Evolutionary conservation across 768 basidiomycete genomes (phyloP).

Genomic region (Pleurotus pulmonarius): DNA sequence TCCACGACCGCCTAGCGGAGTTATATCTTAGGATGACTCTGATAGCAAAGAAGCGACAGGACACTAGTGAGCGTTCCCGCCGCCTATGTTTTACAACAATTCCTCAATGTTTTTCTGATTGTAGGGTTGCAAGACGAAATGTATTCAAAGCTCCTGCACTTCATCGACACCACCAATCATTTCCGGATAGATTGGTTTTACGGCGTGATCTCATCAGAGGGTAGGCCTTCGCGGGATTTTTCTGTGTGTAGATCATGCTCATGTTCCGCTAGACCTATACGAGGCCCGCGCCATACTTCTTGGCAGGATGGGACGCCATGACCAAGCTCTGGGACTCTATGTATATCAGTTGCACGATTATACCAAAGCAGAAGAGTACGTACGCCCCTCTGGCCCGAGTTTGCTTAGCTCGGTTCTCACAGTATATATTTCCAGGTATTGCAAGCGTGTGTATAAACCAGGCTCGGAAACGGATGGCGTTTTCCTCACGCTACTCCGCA

Average conservation of each 20-base stretch:
- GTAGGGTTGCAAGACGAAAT: slow-evolving; percentile 45
- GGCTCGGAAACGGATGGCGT: slow-evolving; percentile 53
- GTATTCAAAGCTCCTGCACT: slow-evolving; percentile 71
- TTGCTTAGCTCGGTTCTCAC: not conserved
- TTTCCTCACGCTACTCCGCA: slow-evolving; percentile 80
- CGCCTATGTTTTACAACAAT: slow-evolving; percentile 5
- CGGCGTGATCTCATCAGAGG: slow-evolving; percentile 75
- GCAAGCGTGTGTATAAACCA: slow-evolving; percentile 73
- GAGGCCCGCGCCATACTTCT: slow-evolving; percentile 91
- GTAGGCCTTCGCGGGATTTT: slow-evolving; percentile 32
- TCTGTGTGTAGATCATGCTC: not conserved
- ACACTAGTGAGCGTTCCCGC: slow-evolving; percentile 43
- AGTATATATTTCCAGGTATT: slow-evolving; percentile 58
- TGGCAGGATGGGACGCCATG: slow-evolving; percentile 86
- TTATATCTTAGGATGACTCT: slow-evolving; percentile 75
- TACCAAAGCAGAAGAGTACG: slow-evolving; percentile 85
- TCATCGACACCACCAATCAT: slow-evolving; percentile 65
- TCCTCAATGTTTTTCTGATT: not conserved
- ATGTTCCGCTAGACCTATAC: slow-evolving; percentile 58
- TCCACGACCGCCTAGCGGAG: slow-evolving; percentile 89
- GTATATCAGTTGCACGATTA: slow-evolving; percentile 85
- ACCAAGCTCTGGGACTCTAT: slow-evolving; percentile 93
- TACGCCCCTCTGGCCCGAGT: not conserved
- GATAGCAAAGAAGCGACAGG: slow-evolving; percentile 50
- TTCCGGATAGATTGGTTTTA: slow-evolving; percentile 82